A percentile compares a stretch with the other conserved stretches of the same genome.
These are phyloP conservation scores for Diaporthe longicolla DNA, from an alignment of 2,329 filamentous ascomycete genomes.

Conservation along the genomic window DNA sequence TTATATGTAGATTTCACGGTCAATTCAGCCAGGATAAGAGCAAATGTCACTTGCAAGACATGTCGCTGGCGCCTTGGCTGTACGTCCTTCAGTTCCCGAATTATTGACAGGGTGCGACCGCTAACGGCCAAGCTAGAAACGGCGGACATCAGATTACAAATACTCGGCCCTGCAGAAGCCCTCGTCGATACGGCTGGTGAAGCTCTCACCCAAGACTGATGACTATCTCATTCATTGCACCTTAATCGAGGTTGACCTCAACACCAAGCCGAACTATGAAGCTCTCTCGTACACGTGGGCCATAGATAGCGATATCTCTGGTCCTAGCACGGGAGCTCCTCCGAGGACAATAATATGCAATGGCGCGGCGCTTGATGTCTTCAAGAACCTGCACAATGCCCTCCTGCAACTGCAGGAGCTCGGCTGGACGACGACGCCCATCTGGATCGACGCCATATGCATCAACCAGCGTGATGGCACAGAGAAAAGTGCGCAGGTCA, in stretches of 20 bases:
- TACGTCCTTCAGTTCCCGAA: not conserved
- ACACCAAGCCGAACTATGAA: not conserved
- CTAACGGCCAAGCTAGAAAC: not conserved
- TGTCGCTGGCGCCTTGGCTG: constrained; percentile 5
- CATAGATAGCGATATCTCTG: constrained; percentile 18
- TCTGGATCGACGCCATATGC: constrained; percentile 4
- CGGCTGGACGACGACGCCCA: constrained; percentile 1
- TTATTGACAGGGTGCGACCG: not conserved
- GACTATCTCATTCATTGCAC: not conserved
- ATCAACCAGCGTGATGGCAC: constrained; percentile 1
- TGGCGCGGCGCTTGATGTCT: not conserved
- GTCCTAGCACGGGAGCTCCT: not conserved
- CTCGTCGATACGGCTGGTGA: not conserved
- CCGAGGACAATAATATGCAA: not conserved
- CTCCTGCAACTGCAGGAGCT: not conserved
- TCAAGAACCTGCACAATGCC: constrained; percentile 22
- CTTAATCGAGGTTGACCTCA: not conserved
- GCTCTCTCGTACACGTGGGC: constrained; percentile 17
- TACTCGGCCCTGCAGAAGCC: constrained; percentile 8
- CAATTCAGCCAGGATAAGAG: not conserved
- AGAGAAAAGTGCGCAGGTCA: constrained; percentile 2
- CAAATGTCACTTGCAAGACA: constrained; percentile 4
- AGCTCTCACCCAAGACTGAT: not conserved
- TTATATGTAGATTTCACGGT: not conserved
- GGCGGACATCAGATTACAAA: not conserved